Evolutionary conservation across 805 yeast species (phyloP).

Genomic region (Wickerhamomyces chaumierensis): DNA sequence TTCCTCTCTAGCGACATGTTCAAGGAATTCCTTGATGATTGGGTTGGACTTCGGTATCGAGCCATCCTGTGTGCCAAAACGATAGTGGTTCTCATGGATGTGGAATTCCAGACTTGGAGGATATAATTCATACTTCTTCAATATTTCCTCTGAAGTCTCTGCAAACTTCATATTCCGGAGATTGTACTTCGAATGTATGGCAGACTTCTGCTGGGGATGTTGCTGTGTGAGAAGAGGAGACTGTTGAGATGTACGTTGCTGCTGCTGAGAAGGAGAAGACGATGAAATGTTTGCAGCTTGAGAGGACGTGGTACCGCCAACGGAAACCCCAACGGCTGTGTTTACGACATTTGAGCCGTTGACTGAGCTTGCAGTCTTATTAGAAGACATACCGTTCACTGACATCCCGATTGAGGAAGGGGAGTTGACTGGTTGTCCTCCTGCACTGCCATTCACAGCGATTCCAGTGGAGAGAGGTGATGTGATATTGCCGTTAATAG

Average conservation of each 20-base stretch:
- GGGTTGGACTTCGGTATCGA: constrained; percentile 73
- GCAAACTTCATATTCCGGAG: constrained; percentile 42
- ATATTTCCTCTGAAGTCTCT: constrained; percentile 59
- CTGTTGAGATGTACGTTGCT: constrained; percentile 5
- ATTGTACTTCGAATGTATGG: constrained; percentile 18
- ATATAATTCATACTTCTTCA: constrained; percentile 64
- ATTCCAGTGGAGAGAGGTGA: neutral
- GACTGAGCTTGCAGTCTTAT: constrained; percentile 3
- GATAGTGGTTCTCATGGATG: constrained; percentile 81
- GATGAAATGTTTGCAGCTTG: constrained; percentile 8
- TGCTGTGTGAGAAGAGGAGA: constrained; percentile 6
- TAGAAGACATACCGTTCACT: constrained; percentile 6
- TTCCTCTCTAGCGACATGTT: constrained; percentile 67
- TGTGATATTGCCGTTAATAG: constrained; percentile 2
- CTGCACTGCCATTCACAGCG: constrained; percentile 6
- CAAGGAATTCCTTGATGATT: constrained; percentile 67
- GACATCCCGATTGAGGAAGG: neutral
- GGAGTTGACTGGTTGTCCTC: neutral
- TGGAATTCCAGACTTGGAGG: constrained; percentile 84
- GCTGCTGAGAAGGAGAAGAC: neutral
- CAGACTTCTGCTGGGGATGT: constrained; percentile 1
- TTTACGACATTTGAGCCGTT: neutral
- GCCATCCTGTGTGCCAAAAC: constrained; percentile 87
- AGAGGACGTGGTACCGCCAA: constrained; percentile 1
- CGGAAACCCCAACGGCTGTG: neutral